phyloP scores from a whole-genome alignment of 192 early-diverging fungal species.

The Coemansia sp. region DNA sequence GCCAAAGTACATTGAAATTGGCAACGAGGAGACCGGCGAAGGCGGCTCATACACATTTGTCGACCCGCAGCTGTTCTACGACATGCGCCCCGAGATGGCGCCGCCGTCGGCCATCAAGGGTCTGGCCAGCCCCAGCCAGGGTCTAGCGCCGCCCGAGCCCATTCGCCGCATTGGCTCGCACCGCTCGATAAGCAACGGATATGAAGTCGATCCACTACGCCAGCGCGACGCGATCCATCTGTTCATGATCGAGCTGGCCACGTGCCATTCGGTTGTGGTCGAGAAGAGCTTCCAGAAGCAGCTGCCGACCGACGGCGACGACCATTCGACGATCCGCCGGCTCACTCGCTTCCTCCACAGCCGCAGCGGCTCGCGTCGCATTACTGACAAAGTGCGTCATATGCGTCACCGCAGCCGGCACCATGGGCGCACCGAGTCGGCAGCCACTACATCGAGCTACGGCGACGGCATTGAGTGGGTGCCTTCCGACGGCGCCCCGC shows the following conservation, averaged over 20 bases:
- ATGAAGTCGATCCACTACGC: constrained; percentile 59
- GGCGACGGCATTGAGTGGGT: constrained; percentile 46
- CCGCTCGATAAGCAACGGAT: constrained; percentile 42
- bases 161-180: constrained; percentile 41
- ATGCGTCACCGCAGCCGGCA: constrained; percentile 48
- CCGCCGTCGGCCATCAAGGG: constrained; percentile 31
- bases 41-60: constrained; percentile 73
- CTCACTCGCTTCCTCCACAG: constrained; percentile 30
- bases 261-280: constrained; percentile 95
- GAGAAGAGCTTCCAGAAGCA: constrained; percentile 61
- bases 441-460: constrained; percentile 30
- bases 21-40: constrained; percentile 53
- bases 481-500: constrained; percentile 12
- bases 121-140: constrained; percentile 6
- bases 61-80: constrained; percentile 73
- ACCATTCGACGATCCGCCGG: constrained; percentile 37
- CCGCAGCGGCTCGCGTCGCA: constrained; percentile 37
- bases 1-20: constrained; percentile 63
- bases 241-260: constrained; percentile 84
- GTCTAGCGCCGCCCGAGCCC: constrained; percentile 20
- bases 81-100: constrained; percentile 61
- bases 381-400: constrained; percentile 46
- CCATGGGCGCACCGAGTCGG: constrained; percentile 47
- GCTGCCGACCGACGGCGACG: constrained; percentile 36
- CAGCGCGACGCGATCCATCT: constrained; percentile 57